Evolutionary conservation across 1,139 yeast species (phyloP), one percentile per base, ranked within the genome.

Genomic region (Pneumocystis murina): DNA sequence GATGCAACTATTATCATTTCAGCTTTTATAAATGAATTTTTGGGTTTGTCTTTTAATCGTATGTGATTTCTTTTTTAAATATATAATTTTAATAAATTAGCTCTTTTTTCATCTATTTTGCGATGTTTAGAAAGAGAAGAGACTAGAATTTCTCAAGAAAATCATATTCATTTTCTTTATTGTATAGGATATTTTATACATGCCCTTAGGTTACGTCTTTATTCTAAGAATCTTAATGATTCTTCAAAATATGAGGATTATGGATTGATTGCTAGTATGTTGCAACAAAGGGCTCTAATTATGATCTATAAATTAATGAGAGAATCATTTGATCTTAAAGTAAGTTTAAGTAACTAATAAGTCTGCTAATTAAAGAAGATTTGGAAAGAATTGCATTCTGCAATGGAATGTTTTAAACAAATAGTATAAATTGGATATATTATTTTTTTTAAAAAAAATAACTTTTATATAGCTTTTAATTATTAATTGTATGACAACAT

Each of bases 21-120:
- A 6, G 68, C 69, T 7, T 85, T 86, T 68, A 80, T 82, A 43
- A 72, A 79, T 28, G 82, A 82, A 64, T 85, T 91, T 68, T 75
- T 83, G 4, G 90, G 88, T 62, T 86, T 90, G 17, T 84, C 91
- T 33, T 89, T 87, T 75, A 87, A 88, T 70, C 83, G 70, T 68
- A 62, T 30, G 68, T 33, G 64, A 20, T 59, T 35, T 36, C 30
- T 16, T 20, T 28, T 39, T 17, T 43, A 24, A 38, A 38, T 38
- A 48, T 38, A 41, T 48, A 48, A 39, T 59, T 58, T 20, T 39
- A 55, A 33, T 8, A 16, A 38, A 41, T 30, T 59, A 66, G 66
- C 83, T 39, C 73, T 90, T 55, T 77, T 87, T 59, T 77, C 77
- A 54, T 75, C 80, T 28, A 74, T 84, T 12, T 77, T 86, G 17